A percentile compares a stretch with the other conserved stretches of the same genome.
Conservation (phyloP, 108 stramenopile genomes). For the Cyclostephanos tholiformis region DNA sequence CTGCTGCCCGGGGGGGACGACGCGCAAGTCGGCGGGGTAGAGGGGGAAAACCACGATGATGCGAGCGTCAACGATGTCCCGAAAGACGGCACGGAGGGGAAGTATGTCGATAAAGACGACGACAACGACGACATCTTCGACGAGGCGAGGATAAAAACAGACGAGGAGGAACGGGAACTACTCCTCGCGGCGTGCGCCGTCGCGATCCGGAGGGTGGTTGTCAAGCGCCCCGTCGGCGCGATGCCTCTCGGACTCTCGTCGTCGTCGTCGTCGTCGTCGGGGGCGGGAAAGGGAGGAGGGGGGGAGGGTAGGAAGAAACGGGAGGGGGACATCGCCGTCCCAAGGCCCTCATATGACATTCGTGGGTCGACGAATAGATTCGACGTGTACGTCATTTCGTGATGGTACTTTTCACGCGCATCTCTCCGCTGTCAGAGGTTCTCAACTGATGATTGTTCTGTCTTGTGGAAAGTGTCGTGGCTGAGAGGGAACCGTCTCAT, state of each 20-base stretch:
- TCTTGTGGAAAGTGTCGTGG: too few relatives aligned
- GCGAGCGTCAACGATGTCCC: not conserved
- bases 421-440: too few relatives aligned
- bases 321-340: not conserved
- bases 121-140: not conserved
- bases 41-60: too few relatives aligned
- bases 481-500: too few relatives aligned
- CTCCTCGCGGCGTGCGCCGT: constrained; percentile 48
- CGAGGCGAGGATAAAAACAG: constrained; percentile 1
- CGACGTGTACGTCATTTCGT: constrained; percentile 71
- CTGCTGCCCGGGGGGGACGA: constrained; percentile 50
- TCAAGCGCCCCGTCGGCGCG: constrained; percentile 79
- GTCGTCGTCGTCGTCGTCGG: too few relatives aligned
- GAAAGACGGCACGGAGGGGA: not conserved
- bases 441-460: too few relatives aligned
- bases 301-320: not conserved
- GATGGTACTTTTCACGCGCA: not conserved
- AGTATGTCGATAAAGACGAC: not conserved
- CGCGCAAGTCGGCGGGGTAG: not conserved
- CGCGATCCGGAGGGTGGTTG: constrained; percentile 67
- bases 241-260: constrained; percentile 52
- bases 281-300: not conserved
- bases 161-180: constrained; percentile 54
- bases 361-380: constrained; percentile 77
- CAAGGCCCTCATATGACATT: constrained; percentile 66